Conservation (phyloP, 805 yeast species). For the Cyberlindnera euphorbiiphila region DNA sequence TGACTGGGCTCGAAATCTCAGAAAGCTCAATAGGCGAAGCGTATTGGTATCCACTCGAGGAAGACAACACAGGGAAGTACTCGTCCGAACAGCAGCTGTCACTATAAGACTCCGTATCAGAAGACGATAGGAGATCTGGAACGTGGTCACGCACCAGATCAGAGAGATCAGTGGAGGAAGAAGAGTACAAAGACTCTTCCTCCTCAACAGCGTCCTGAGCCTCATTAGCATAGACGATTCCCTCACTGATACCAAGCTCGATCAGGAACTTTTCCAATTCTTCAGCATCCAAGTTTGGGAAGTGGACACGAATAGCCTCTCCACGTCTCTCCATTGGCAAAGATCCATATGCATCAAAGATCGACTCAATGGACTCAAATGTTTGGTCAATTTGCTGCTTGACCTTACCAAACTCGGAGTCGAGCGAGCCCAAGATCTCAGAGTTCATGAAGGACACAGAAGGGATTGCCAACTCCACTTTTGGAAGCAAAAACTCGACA, state of each 20-base stretch:
- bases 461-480: constrained; percentile 33
- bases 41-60: constrained; percentile 10
- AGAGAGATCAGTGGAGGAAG: constrained; percentile 8
- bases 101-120: constrained; percentile 11
- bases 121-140: constrained; percentile 23
- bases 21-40: constrained; percentile 13
- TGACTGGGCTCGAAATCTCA: constrained; percentile 6
- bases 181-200: constrained; percentile 1
- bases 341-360: constrained; percentile 57
- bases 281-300: constrained; percentile 63
- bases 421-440: constrained; percentile 38
- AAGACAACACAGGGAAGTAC: constrained; percentile 16
- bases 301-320: constrained; percentile 50
- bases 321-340: constrained; percentile 52
- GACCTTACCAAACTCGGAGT: constrained; percentile 34
- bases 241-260: constrained; percentile 58
- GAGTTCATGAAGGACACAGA: constrained; percentile 41
- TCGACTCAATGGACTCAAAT: constrained; percentile 38
- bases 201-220: constrained; percentile 9
- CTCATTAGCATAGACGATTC: constrained; percentile 43
- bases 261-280: constrained; percentile 53
- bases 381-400: constrained; percentile 41
- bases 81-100: constrained; percentile 7
- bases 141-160: constrained; percentile 16
- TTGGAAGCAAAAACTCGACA: constrained; percentile 55